Percentiles rank a stretch among this genome's conserved stretches.
Evolutionary conservation across 495 filamentous ascomycete genomes (phyloP).

Genomic region (Podospora pseudocomata): DNA sequence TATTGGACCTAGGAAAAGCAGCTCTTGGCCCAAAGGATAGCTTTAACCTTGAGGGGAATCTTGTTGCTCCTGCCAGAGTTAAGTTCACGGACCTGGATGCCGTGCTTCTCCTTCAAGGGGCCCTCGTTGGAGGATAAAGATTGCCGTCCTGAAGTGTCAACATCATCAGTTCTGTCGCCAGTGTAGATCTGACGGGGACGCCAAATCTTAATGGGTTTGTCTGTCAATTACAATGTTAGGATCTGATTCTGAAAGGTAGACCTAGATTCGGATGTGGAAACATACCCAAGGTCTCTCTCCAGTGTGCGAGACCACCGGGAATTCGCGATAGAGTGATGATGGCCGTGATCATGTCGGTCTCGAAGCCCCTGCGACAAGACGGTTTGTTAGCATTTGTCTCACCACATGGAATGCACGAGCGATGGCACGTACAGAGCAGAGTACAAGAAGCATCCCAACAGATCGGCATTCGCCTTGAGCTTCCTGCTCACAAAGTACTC

Average conservation of each 20-base stretch:
- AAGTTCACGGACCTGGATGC: not conserved
- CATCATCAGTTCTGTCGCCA: not conserved
- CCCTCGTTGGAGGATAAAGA: not conserved
- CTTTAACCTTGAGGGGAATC: not conserved
- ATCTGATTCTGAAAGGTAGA: not conserved
- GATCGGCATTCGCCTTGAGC: constrained; percentile 54
- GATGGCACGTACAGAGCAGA: constrained; percentile 43
- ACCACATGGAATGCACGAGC: not conserved
- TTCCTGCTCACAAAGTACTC: constrained; percentile 48
- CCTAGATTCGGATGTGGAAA: not conserved
- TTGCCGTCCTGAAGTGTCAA: not conserved
- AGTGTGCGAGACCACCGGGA: constrained; percentile 3
- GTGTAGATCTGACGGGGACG: constrained; percentile 5
- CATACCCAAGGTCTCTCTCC: constrained; percentile 11
- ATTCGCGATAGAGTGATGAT: constrained; percentile 3
- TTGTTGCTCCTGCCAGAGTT: not conserved
- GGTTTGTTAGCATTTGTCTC: not conserved
- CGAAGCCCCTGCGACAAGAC: constrained; percentile 2
- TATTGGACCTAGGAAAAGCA: not conserved
- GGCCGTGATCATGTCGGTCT: constrained; percentile 8
- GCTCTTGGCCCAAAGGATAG: not conserved
- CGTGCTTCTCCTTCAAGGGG: not conserved
- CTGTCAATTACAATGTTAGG: not conserved
- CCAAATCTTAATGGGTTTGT: constrained; percentile 11
- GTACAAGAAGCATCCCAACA: constrained; percentile 54